phyloP scores from a whole-genome alignment of 192 early-diverging fungal species.

The Phlyctochytrium planicorne region DNA sequence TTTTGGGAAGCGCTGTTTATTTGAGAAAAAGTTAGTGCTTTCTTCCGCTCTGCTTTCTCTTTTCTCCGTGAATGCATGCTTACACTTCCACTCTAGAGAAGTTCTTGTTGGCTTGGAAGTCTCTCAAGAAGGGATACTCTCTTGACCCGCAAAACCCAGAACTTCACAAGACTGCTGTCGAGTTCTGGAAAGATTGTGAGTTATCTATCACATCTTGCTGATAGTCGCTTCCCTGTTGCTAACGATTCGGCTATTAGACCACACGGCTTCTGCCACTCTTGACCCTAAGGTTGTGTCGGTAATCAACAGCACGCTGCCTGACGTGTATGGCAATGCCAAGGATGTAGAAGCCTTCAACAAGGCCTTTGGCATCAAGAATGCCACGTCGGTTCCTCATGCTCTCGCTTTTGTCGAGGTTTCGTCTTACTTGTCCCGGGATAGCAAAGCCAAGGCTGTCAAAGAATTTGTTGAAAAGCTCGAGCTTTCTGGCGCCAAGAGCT shows the following conservation, averaged over 20 bases:
- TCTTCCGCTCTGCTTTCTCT: background rate
- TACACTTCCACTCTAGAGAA: slow-evolving; percentile 45
- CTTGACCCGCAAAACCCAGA: slow-evolving; percentile 28
- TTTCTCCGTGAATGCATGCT: background rate
- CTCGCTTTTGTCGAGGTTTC: slow-evolving; percentile 14
- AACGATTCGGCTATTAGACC: slow-evolving; percentile 12
- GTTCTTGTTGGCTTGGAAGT: slow-evolving; percentile 62
- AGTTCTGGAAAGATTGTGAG: slow-evolving; percentile 21
- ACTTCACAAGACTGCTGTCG: slow-evolving; percentile 26
- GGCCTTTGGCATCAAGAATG: slow-evolving; percentile 10
- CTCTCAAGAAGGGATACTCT: slow-evolving; percentile 46
- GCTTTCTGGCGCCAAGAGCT: background rate
- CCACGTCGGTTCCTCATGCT: slow-evolving; percentile 17
- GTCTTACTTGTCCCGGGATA: background rate
- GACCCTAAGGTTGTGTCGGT: slow-evolving; percentile 14
- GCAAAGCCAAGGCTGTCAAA: slow-evolving; percentile 2
- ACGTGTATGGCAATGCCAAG: slow-evolving; percentile 4
- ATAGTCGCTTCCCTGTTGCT: background rate
- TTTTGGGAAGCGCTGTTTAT: slow-evolving; percentile 68
- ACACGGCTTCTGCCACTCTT: slow-evolving; percentile 12
- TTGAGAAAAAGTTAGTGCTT: slow-evolving; percentile 54
- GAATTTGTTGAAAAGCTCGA: slow-evolving; percentile 5
- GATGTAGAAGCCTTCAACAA: slow-evolving; percentile 20
- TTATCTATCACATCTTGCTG: background rate
- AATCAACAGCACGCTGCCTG: slow-evolving; percentile 10